Evolutionary conservation across 768 basidiomycete species (phyloP).

Genomic region (Lactifluus volemus): DNA sequence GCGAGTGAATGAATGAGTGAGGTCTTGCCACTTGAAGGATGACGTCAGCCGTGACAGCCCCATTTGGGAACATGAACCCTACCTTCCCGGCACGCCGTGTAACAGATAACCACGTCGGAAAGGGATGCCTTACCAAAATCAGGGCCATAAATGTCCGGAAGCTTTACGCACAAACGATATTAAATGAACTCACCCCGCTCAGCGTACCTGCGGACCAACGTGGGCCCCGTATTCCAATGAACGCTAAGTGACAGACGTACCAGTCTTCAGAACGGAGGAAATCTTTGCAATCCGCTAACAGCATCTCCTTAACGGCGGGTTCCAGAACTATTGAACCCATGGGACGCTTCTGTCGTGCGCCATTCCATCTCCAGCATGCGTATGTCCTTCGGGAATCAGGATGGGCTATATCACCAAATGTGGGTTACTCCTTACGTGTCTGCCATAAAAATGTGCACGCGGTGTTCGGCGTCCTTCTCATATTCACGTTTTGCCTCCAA

Average conservation of each 20-base stretch:
- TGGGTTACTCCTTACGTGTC: conserved; percentile 56
- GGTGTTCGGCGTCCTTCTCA: conserved; percentile 85
- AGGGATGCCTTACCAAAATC: conserved; percentile 55
- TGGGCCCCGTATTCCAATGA: neutral
- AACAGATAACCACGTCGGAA: conserved; percentile 81
- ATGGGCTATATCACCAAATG: conserved; percentile 15
- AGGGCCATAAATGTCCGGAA: neutral
- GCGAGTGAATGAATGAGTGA: conserved; percentile 79
- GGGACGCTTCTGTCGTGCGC: conserved; percentile 78
- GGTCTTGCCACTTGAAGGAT: conserved; percentile 59
- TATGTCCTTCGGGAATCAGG: conserved; percentile 40
- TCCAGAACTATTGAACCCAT: conserved; percentile 90
- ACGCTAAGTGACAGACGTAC: conserved; percentile 35
- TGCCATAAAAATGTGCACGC: conserved; percentile 82
- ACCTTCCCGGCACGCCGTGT: conserved; percentile 83
- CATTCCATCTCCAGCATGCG: conserved; percentile 81
- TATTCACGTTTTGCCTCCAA: conserved; percentile 82
- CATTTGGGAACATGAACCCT: conserved; percentile 5
- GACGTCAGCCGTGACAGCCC: conserved; percentile 16
- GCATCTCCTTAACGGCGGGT: conserved; percentile 85
- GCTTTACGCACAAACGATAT: neutral
- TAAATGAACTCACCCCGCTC: conserved; percentile 56
- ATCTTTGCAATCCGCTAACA: conserved; percentile 77
- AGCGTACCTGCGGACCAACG: conserved; percentile 56
- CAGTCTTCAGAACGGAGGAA: conserved; percentile 79